Evolutionary conservation across 2,329 filamentous ascomycete species (phyloP).

Genomic region (Didymella pinodella): DNA sequence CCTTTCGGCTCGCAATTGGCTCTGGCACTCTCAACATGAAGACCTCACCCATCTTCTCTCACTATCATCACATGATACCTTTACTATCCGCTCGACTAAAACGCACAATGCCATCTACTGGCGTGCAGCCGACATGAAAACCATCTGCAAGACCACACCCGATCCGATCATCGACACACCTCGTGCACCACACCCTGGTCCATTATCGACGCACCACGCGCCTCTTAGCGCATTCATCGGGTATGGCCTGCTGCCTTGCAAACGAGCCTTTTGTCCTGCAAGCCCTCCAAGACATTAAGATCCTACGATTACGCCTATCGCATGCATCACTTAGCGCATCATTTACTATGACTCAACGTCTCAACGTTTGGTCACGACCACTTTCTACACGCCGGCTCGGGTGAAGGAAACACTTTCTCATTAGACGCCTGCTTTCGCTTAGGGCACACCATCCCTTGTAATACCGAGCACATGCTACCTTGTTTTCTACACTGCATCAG

Average conservation of each 20-base stretch:
- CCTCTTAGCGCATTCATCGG: slow-evolving; percentile 24
- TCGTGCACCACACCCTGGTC: slow-evolving; percentile 33
- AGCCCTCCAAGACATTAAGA: slow-evolving; percentile 17
- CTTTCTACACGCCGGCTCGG: slow-evolving; percentile 48
- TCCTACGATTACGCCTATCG: slow-evolving; percentile 24
- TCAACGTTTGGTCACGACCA: slow-evolving; percentile 35
- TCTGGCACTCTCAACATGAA: slow-evolving; percentile 38
- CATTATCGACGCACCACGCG: slow-evolving; percentile 11
- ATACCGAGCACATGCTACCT: slow-evolving; percentile 45
- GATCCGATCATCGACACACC: slow-evolving; percentile 38
- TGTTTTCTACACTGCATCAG: slow-evolving; percentile 44
- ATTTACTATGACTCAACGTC: slow-evolving; percentile 31
- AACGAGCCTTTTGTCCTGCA: slow-evolving; percentile 29
- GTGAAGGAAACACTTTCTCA: slow-evolving; percentile 42
- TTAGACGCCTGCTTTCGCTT: slow-evolving; percentile 40
- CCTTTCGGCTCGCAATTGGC: slow-evolving; percentile 32
- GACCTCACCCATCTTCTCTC: slow-evolving; percentile 20
- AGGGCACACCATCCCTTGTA: slow-evolving; percentile 38
- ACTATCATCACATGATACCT: slow-evolving; percentile 21
- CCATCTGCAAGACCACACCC: slow-evolving; percentile 35
- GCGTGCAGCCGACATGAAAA: slow-evolving; percentile 35
- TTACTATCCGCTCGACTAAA: slow-evolving; percentile 28
- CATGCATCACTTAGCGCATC: slow-evolving; percentile 29
- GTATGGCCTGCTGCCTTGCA: slow-evolving; percentile 28
- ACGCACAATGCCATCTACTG: slow-evolving; percentile 27